A percentile compares a stretch with the other conserved stretches of the same genome.
These are phyloP conservation scores for Rauvolfia tetraphylla DNA, from an alignment of 257 asterid species.

Conservation along the genomic window DNA sequence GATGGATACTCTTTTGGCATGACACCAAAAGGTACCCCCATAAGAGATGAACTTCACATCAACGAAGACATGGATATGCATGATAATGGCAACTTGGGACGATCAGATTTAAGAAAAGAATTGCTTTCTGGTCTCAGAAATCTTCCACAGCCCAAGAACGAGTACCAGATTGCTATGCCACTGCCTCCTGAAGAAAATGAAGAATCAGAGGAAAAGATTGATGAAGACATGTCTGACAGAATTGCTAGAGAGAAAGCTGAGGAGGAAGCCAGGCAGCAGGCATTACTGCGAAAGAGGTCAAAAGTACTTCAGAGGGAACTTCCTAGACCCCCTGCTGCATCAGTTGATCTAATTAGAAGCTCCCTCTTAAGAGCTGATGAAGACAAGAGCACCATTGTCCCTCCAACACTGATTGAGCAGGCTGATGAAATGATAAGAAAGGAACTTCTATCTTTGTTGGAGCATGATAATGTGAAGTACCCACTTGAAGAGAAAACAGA, in stretches of 20 bases:
- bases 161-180: slow-evolving; percentile 76
- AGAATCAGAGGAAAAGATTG: slow-evolving; percentile 92
- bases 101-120: slow-evolving; percentile 53
- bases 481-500: slow-evolving; percentile 70
- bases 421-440: slow-evolving; percentile 88
- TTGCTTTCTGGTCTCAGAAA: slow-evolving; percentile 55
- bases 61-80: slow-evolving; percentile 76
- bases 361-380: slow-evolving; percentile 71
- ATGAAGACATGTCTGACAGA: slow-evolving; percentile 98
- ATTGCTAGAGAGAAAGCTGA: slow-evolving; percentile 91
- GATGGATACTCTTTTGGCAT: slow-evolving; percentile 62
- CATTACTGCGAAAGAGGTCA: slow-evolving; percentile 79
- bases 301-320: slow-evolving; percentile 94
- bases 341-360: slow-evolving; percentile 63
- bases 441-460: slow-evolving; percentile 81
- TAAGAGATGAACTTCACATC: slow-evolving; percentile 87
- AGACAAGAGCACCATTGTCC: slow-evolving; percentile 93
- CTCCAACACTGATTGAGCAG: slow-evolving; percentile 85
- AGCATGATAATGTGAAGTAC: slow-evolving; percentile 87
- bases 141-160: slow-evolving; percentile 95
- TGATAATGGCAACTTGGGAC: slow-evolving; percentile 48
- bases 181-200: slow-evolving; percentile 74
- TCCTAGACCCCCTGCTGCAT: slow-evolving; percentile 91
- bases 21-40: slow-evolving; percentile 90
- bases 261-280: slow-evolving; percentile 87